Base-by-base conservation (phyloP, 805 yeast species). In the Wickerhamomyces hampshirensis region DNA sequence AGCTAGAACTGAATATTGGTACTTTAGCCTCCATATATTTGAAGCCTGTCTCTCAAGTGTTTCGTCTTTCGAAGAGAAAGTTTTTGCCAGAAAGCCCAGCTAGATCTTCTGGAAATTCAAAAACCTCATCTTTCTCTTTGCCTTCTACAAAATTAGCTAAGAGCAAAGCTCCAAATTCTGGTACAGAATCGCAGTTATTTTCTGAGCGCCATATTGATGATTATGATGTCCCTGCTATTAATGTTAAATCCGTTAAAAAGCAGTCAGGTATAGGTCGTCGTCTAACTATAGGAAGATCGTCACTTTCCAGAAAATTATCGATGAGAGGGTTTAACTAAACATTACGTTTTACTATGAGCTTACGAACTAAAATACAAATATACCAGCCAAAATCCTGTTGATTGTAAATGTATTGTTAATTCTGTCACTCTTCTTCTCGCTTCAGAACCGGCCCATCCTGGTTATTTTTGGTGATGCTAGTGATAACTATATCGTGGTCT, bases 21-120 rank as follows among this genome's bases (percentile, higher is more conserved):
- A 67, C 88, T 0, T 62, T 91, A 35, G 89, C 94, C 0, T 80
- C 95, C 0, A 76, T 89, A 11, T 91, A 88, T 53, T 63, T 89
- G 49, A 84, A 87, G 47, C 95, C 96, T 0, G 81, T 85, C 7
- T 71, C 73, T n/a, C 84, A 75, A 48, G 87, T 88, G 2, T 88
- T 88, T 66, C 65, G 95, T 28, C 56, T 73, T 23, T 69, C 84
- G 3, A 80, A 73, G 43, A 59, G 70, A 2, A 79, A 67, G 42
- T 44, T 47, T 15, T 58, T 85, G 26, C 65, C 74, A 0, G 46
- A 54, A 6, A 77, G 84, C 28, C 72, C 76, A 0, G 78, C 75
- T 1, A 53, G 73, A 43, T 56, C 40, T n/a, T 48, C 13, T n/a
- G 44, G 29, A 9, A 34, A 39, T 5, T 31, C 46, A 9, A 35